Percentiles rank a stretch among this genome's conserved stretches.
phyloP scores from a whole-genome alignment of 2,329 filamentous ascomycete genomes.

The Monascus ruber region DNA sequence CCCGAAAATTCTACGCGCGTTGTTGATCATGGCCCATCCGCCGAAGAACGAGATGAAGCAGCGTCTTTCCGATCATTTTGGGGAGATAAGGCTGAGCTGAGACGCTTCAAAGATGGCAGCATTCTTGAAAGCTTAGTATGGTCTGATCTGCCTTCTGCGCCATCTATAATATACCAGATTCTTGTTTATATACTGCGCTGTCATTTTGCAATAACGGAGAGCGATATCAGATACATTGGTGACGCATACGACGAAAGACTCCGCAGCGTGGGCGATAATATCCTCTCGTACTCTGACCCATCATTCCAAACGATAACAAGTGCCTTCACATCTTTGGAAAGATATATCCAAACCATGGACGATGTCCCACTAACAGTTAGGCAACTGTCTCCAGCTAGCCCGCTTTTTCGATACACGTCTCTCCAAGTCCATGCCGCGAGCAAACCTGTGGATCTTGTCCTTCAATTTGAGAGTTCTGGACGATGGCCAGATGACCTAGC shows the following conservation, averaged over 20 bases:
- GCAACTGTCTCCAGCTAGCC: constrained; percentile 61
- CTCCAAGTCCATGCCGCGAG: constrained; percentile 14
- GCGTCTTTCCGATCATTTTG: constrained; percentile 80
- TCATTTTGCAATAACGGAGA: constrained; percentile 53
- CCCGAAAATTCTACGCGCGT: constrained; percentile 59
- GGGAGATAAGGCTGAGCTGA: constrained; percentile 85
- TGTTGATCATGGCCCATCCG: constrained; percentile 78
- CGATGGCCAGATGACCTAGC: constrained; percentile 88
- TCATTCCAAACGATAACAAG: constrained; percentile 58
- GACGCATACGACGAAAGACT: constrained; percentile 37
- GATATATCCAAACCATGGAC: constrained; percentile 63
- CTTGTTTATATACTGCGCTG: constrained; percentile 56
- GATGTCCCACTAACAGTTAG: constrained; percentile 79
- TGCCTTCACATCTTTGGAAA: constrained; percentile 62
- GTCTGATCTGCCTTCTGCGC: constrained; percentile 49
- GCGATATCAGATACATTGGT: constrained; percentile 43
- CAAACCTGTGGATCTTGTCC: constrained; percentile 60
- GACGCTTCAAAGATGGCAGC: constrained; percentile 88
- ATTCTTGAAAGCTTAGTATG: constrained; percentile 89
- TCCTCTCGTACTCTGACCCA: constrained; percentile 32
- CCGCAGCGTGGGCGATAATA: constrained; percentile 17
- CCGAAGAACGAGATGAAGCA: constrained; percentile 75
- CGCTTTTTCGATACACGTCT: constrained; percentile 63
- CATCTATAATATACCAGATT: constrained; percentile 68
- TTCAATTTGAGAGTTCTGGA: constrained; percentile 87